Evolutionary conservation across 176 grass and related monocot species (phyloP), one percentile per base, ranked within the genome.

Genomic region (bread wheat (Triticum aestivum)): DNA sequence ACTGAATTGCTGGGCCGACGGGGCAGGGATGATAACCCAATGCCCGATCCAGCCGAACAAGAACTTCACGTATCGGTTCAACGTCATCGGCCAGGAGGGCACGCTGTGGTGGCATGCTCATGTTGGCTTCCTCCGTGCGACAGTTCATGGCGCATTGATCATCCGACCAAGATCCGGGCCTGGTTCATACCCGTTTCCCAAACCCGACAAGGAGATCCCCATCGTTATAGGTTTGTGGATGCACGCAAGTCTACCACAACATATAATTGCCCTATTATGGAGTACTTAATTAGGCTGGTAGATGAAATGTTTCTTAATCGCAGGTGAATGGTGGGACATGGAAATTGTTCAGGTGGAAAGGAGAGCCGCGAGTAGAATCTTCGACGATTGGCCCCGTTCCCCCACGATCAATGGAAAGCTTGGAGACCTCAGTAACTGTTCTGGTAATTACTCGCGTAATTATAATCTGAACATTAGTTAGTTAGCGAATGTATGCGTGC

Each of bases 251-350:
- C 38, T 39, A 39, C 6, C 38, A 39, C 38, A 39, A 39, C 38
- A 8, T 39, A 39, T 39, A 39, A 39, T 8, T 39, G 20, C 7
- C 9, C 2, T 9, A 9, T 61, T 9, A 61, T 20, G 3, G 9
- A 3, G 26, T 65, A 64, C 2, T 4, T 8, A 61, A 20, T 27
- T 27, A 13, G 24, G 38, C 0, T 39, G 38, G 38, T 39, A 8
- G 38, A 39, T 39, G 7, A 39, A 39, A 39, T 39, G 9, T 29
- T 65, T 11, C 27, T 26, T 27, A 0, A 5, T 4, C 11, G 24
- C 82, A 89, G 87, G 75, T 23, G 87, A 89, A 21, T 89, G 87
- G 87, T 89, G 82, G 82, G 47, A 74, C 2, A 15, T 11, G n/a
- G 61, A 69, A 14, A n/a, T 66, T 34, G 8, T 34, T 15, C 9